Conservation (phyloP, 2,329 filamentous ascomycete species). For the Ceratocystiopsis minuta region DNA sequence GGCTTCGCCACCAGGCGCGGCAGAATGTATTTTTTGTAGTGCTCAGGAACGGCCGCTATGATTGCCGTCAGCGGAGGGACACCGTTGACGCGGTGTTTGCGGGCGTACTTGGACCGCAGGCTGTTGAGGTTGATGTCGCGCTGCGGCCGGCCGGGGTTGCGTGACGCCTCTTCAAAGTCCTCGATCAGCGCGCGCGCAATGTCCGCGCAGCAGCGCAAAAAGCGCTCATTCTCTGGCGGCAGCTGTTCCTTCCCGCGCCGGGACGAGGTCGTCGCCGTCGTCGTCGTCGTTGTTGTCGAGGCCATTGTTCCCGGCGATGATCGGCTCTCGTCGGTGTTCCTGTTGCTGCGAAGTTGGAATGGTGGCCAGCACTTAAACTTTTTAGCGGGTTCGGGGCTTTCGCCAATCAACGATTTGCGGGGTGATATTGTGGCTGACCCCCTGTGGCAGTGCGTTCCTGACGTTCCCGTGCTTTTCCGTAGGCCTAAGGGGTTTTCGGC, state of each 20-base stretch:
- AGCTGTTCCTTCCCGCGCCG: conserved; percentile 47
- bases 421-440: too few relatives aligned
- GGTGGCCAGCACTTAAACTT: too few relatives aligned
- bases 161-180: conserved; percentile 62
- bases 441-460: too few relatives aligned
- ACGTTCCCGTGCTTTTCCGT: too few relatives aligned
- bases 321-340: too few relatives aligned
- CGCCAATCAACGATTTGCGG: too few relatives aligned
- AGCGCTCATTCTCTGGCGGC: conserved; percentile 84
- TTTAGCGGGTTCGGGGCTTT: too few relatives aligned
- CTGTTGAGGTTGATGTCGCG: conserved; percentile 88
- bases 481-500: too few relatives aligned
- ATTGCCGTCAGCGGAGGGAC: conserved; percentile 91
- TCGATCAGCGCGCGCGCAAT: conserved; percentile 88
- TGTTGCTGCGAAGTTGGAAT: too few relatives aligned
- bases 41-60: conserved; percentile 94
- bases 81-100: conserved; percentile 77
- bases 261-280: conserved; percentile 35
- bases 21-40: conserved; percentile 98
- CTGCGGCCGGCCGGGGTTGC: conserved; percentile 51
- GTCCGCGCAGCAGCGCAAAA: conserved; percentile 84
- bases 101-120: conserved; percentile 69
- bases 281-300: conserved; percentile 22
- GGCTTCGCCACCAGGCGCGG: conserved; percentile 95
- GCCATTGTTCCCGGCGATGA: conserved; percentile 10